Base-by-base conservation (phyloP, 352 stramenopile species). In the Pythium coloratum region DNA sequence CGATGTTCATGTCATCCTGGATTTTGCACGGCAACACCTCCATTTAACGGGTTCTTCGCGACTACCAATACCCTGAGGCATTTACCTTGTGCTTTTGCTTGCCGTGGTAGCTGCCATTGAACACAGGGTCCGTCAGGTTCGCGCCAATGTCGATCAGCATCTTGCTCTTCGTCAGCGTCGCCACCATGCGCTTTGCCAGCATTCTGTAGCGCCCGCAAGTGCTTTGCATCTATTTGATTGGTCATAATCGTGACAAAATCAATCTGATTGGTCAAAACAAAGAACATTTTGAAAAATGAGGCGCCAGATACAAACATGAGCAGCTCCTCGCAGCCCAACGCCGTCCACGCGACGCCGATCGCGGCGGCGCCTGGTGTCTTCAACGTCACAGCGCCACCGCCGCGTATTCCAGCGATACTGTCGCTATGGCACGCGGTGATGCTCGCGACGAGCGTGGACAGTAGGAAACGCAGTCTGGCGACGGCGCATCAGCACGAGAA, bases 51-150 rank as follows among this genome's bases (percentile, higher is more conserved):
- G 51, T 28, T 94, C 89, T 33, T 6, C 14, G 12, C 6, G 51
- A 3, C 14, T 26, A 20, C 12, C 14, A 96, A 99, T 82, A 34
- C 2, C 12, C 28, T 46, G 28, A 16, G 18, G 2, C 16, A 7
- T 53, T 4, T 59, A 90, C 70, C 46, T 86, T 76, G 71, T 98
- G 94, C 65, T 89, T 87, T 56, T 78, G 51, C 77, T 93, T 81
- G 69, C 89, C 82, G 42, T 84, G 74, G 72, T 98, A 98, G 3
- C 73, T 78, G 9, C 94, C 94, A 40, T 77, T 54, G 60, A 93
- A 98, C 69, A 92, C 82, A 16, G 81, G 72, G 66, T 98, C 92
- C 44, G 94, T 72, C 30, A 97, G 70, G 75, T 98, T 98, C 51
- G 86, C 88, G 59, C 92, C 93, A 77, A 97, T 97, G 72, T 98